A percentile compares a stretch with the other conserved stretches of the same genome.
Conservation (phyloP, 2,329 filamentous ascomycete species). For the Sclerotinia nivalis region DNA sequence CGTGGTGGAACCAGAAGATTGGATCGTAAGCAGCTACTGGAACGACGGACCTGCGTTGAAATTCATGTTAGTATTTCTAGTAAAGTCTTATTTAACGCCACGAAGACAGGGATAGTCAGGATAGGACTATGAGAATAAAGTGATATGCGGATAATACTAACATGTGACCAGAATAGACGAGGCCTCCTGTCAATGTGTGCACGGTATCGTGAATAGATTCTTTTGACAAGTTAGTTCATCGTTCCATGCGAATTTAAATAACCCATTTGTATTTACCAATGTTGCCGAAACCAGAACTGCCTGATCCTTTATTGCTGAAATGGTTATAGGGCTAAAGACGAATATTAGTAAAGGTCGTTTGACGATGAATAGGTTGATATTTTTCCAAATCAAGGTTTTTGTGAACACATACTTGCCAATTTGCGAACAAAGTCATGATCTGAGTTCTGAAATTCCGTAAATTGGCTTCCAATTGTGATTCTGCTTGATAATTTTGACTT, state of each 20-base stretch:
- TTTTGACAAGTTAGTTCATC: not conserved
- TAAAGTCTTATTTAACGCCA: not conserved
- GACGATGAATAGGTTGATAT: not conserved
- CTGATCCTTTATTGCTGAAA: conserved; percentile 23
- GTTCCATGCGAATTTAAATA: not conserved
- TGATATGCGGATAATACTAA: not conserved
- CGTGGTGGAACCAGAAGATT: conserved; percentile 44
- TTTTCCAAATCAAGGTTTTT: not conserved
- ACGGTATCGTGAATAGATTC: conserved; percentile 24
- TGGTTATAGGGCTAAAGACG: conserved; percentile 10
- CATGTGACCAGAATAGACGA: conserved; percentile 7
- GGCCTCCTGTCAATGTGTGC: conserved; percentile 13
- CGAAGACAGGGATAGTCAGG: not conserved
- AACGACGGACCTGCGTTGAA: conserved; percentile 48
- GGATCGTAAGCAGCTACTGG: conserved; percentile 74
- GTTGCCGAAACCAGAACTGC: conserved; percentile 13
- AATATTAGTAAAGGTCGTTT: not conserved
- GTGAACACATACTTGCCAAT: conserved; percentile 19
- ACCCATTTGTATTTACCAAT: not conserved
- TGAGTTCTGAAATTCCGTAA: conserved; percentile 20
- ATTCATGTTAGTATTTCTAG: not conserved
- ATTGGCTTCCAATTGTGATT: conserved; percentile 21
- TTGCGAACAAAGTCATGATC: conserved; percentile 23
- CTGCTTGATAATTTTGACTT: conserved; percentile 18
- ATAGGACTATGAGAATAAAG: not conserved